A percentile compares a stretch with the other conserved stretches of the same genome.
These are phyloP conservation scores for Artemisia argyi DNA, from an alignment of 129 eudicot species.

Conservation along the genomic window DNA sequence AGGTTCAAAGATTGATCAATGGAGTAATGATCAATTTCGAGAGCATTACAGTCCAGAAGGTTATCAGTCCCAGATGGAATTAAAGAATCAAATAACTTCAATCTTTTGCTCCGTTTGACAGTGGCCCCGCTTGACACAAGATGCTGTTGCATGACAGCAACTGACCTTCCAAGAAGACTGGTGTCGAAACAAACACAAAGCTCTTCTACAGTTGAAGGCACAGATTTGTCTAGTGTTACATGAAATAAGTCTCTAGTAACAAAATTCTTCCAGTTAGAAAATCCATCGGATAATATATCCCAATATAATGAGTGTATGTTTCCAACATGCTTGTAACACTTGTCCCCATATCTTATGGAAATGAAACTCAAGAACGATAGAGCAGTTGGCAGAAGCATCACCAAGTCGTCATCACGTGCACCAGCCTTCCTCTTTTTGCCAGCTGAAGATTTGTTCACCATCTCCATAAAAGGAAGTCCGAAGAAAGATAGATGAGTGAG, in stretches of 20 bases:
- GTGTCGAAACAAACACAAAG: constrained; percentile 39
- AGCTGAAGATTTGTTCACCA: constrained; percentile 34
- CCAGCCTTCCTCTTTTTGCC: not conserved
- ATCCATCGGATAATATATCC: constrained; percentile 47
- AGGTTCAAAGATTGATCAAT: constrained; percentile 48
- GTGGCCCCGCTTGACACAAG: constrained; percentile 34
- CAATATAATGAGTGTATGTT: constrained; percentile 49
- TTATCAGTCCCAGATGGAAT: constrained; percentile 42
- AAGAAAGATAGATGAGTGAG: constrained; percentile 67
- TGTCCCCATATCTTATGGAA: constrained; percentile 37
- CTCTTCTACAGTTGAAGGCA: constrained; percentile 52
- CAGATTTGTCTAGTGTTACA: constrained; percentile 35
- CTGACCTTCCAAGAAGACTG: constrained; percentile 72
- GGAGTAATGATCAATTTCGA: constrained; percentile 43
- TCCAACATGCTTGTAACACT: constrained; percentile 30
- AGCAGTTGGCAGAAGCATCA: constrained; percentile 79
- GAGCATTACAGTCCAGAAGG: constrained; percentile 46
- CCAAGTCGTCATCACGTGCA: constrained; percentile 44
- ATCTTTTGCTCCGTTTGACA: constrained; percentile 39
- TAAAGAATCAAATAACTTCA: constrained; percentile 58
- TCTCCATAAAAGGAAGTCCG: constrained; percentile 49
- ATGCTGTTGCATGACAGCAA: constrained; percentile 44
- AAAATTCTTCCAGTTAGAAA: constrained; percentile 66
- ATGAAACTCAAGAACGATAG: constrained; percentile 47
- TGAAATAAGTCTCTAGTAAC: constrained; percentile 53